Evolutionary conservation across 1,139 yeast genomes (phyloP).

Genomic region (Saccharomyces hybrid): DNA sequence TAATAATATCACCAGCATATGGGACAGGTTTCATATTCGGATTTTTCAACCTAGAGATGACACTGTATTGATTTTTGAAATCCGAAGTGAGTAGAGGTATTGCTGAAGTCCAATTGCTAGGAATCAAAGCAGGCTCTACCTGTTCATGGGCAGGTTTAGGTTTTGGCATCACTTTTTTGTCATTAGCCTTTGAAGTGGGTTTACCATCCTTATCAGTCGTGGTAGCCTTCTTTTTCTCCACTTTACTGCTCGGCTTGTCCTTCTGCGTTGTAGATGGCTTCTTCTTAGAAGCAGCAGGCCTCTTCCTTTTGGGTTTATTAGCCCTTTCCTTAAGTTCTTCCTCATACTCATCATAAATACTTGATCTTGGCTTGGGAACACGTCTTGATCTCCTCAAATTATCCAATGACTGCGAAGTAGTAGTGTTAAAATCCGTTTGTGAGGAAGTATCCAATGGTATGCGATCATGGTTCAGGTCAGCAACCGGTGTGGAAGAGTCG

Average conservation of each 20-base stretch:
- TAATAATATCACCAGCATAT: constrained; percentile 42
- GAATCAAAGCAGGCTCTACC: constrained; percentile 16
- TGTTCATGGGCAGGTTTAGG: constrained; percentile 7
- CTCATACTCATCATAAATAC: neutral
- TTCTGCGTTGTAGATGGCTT: neutral
- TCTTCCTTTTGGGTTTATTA: neutral
- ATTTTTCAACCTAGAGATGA: constrained; percentile 25
- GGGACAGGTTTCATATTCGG: constrained; percentile 34
- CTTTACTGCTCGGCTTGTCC: neutral
- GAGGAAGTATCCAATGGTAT: neutral
- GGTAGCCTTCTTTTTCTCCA: neutral
- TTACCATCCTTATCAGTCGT: constrained; percentile 1
- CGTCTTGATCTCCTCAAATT: constrained; percentile 3
- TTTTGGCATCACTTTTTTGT: constrained; percentile 2
- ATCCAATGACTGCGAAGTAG: neutral
- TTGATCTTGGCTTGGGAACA: neutral
- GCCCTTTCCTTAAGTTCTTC: constrained; percentile 1
- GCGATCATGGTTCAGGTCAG: neutral
- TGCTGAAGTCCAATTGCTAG: constrained; percentile 25
- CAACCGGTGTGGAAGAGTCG: neutral
- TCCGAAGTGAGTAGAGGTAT: constrained; percentile 23
- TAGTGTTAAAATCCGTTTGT: neutral
- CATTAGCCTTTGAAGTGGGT: neutral
- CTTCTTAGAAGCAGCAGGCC: constrained; percentile 2
- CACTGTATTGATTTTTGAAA: constrained; percentile 25